These are phyloP conservation scores for Takakia lepidozioides DNA, from an alignment of 225 moss, liverwort and hornwort genomes.

Conservation along the genomic window DNA sequence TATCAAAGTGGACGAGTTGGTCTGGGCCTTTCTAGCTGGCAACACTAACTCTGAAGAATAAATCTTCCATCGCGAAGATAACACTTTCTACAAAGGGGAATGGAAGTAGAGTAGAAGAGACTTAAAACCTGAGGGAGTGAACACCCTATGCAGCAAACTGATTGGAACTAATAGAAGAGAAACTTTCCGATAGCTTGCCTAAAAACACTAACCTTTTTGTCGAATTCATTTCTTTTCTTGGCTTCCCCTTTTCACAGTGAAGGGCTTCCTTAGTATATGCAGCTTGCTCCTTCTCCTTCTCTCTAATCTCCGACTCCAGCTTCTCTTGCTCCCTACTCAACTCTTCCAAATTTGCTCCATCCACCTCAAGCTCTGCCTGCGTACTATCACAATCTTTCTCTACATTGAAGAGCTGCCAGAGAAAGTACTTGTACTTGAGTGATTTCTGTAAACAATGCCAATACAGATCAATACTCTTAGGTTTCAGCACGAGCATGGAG, in stretches of 20 bases:
- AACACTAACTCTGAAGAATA: too few species aligned
- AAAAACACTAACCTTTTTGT: conserved; percentile 75
- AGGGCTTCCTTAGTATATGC: conserved; percentile 58
- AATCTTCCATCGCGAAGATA: too few species aligned
- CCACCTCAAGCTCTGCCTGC: conserved; percentile 61
- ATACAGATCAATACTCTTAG: too few species aligned
- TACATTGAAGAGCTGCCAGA: conserved; percentile 85
- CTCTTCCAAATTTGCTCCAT: conserved; percentile 61
- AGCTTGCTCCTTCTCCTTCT: conserved; percentile 85
- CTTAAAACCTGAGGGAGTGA: too few species aligned
- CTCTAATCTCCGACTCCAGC: conserved; percentile 67
- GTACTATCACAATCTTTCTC: conserved; percentile 76
- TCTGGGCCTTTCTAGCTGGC: too few species aligned
- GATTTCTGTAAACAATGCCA: conserved; percentile 93
- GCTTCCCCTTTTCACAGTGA: conserved; percentile 66
- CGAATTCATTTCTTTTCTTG: conserved; percentile 75
- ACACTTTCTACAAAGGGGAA: too few species aligned
- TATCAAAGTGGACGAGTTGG: too few species aligned
- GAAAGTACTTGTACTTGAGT: conserved; percentile 74
- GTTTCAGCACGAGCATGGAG: too few species aligned
- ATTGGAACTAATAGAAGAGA: too few species aligned
- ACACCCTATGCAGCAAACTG: too few species aligned
- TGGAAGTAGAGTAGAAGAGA: too few species aligned
- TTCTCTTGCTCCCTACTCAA: conserved; percentile 68
- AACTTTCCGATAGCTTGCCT: too few species aligned